Conservation (phyloP, 768 basidiomycete species). For the Coprinopsis strossmayeri region DNA sequence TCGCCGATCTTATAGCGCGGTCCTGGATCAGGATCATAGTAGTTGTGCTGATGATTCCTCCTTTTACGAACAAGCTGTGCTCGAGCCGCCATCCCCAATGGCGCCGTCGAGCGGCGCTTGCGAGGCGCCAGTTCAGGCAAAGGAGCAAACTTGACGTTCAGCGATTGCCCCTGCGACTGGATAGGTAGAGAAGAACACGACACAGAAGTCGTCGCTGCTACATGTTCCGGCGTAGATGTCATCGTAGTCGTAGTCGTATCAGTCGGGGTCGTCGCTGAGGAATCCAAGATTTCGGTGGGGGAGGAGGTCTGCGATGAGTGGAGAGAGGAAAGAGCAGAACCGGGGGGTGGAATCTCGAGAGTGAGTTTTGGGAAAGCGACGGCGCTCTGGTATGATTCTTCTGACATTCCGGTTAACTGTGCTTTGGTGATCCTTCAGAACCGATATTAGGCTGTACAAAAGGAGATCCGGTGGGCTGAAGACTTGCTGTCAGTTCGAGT, state of each 20-base stretch:
- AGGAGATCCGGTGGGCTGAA: too few relatives aligned
- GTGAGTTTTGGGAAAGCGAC: neutral
- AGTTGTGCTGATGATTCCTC: constrained; percentile 14
- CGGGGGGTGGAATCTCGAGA: constrained; percentile 5
- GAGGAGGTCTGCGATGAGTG: constrained; percentile 38
- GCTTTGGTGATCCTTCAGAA: neutral
- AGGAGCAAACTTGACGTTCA: constrained; percentile 53
- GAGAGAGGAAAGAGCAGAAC: constrained; percentile 27
- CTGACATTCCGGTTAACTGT: neutral
- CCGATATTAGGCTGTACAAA: too few relatives aligned
- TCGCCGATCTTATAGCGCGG: neutral
- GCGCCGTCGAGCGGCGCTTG: constrained; percentile 40
- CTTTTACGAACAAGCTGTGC: constrained; percentile 33
- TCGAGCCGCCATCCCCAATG: constrained; percentile 50
- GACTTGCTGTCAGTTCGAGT: too few relatives aligned
- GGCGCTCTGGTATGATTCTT: neutral
- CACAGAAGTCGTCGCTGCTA: neutral
- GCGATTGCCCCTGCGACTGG: neutral
- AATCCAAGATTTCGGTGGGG: constrained; percentile 22
- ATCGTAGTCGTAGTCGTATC: neutral
- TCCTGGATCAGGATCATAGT: constrained; percentile 1
- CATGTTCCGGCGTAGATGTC: too few relatives aligned
- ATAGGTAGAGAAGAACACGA: constrained; percentile 15
- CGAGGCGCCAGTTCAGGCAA: constrained; percentile 46
- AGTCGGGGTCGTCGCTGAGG: neutral